Conservation (phyloP, 2,329 filamentous ascomycete species). For the Ophiocordyceps camponoti-floridani region DNA sequence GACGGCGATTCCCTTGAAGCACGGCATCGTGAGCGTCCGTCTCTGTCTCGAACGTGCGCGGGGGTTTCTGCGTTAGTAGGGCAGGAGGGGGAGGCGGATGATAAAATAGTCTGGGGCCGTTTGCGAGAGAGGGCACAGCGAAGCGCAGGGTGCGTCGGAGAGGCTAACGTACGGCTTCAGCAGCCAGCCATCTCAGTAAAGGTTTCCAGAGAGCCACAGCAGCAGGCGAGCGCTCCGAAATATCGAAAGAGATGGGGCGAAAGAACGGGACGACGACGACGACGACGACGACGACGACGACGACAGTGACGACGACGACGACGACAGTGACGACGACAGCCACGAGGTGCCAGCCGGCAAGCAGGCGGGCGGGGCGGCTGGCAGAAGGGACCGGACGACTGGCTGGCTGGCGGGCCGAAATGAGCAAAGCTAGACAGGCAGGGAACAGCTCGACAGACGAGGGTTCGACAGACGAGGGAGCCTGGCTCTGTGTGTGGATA, state of each 20-base stretch:
- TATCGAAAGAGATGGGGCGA: background rate
- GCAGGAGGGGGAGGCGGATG: background rate
- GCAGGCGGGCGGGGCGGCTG: background rate
- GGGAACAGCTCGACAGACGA: background rate
- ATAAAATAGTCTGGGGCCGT: background rate
- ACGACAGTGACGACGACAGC: too few relatives aligned
- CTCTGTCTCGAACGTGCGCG: background rate
- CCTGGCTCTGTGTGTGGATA: background rate
- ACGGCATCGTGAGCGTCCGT: slow-evolving; percentile 47
- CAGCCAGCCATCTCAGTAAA: slow-evolving; percentile 6
- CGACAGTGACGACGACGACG: background rate
- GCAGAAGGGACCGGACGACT: background rate
- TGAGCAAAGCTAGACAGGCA: background rate
- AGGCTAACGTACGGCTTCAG: slow-evolving; percentile 3
- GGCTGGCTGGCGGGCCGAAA: background rate
- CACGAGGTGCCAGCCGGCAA: background rate
- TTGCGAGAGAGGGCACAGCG: slow-evolving; percentile 2
- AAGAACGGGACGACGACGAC: background rate
- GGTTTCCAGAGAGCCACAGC: background rate
- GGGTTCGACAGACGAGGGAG: too few relatives aligned
- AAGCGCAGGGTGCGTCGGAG: slow-evolving; percentile 1
- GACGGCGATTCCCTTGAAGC: slow-evolving; percentile 97
- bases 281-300: background rate
- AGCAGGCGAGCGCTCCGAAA: background rate
- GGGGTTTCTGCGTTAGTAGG: background rate